Evolutionary conservation across 441 rosid species (phyloP), one percentile per base, ranked within the genome.

Genomic region (Gossypium gossypioides): DNA sequence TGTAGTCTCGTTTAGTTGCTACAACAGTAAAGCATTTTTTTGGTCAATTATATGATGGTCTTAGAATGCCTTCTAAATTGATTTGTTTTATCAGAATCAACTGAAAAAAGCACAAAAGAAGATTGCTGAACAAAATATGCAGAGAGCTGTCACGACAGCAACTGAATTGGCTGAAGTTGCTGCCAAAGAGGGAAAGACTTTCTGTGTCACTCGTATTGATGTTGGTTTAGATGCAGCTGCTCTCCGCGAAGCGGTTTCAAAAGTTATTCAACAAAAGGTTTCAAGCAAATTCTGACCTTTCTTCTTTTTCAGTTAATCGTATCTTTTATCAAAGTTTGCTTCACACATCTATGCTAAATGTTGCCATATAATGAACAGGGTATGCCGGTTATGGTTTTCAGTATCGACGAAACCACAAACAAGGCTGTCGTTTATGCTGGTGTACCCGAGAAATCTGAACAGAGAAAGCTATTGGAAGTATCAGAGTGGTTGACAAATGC

Each of bases 221-320:
- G 92, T 91, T 55, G 99, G 98, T 58, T 79, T 91, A 66, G 98
- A 96, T 82, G 92, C 90, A 74, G 86, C 89, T 66, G 99, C 99
- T 4, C 97, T 90, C 16, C 97, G 99, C 9, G 99, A 96, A 73
- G 98, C 97, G 37, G 97, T 88, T 22, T 48, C 82, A 60, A 93
- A 96, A 91, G 97, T 89, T 56, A 79, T 86, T 60, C 85, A 83
- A 71, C 88, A 79, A 74, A 91, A 92, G 96, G 97, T 88, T 55
- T 44, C 61, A 13, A 22, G 21, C 55, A 21, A 44, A 46, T 44
- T 65, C 13, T n/a, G 37, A 65, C 37, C 29, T 19, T 40, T 18
- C 21, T 3, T 40, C 0, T 42, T 65, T 34, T 34, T 37, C 15
- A 37, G 37, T 37, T 15, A 62, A 16, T 37, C 1, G 32, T 27